Base-by-base conservation (phyloP, 2,329 filamentous ascomycete genomes). In the Penicillium occitanis region DNA sequence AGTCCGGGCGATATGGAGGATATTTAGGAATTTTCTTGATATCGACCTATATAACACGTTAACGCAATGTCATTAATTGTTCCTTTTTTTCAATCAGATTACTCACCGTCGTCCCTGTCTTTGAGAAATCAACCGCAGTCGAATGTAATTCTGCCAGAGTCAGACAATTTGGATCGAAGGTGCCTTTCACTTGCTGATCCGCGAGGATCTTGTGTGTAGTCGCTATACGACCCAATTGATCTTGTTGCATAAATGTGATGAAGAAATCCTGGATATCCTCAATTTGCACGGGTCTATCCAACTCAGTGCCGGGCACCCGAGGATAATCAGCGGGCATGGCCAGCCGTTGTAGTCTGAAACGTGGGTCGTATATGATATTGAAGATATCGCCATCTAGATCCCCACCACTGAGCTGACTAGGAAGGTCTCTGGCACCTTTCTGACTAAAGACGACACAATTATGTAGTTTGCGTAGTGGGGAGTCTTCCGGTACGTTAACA, bases 321-420 rank as follows among this genome's bases (percentile, higher is more conserved):
- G 87, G 84, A 70, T 96, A 96, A 68, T 92, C 87, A 0, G 92
- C 91, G 0, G 92, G 86, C 0, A 2, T 0, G n/a, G 82, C 86
- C 0, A 78, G 80, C 0, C 66, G 71, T 4, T 72, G 74, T 0
- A 85, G 82, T 1, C 84, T 75, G 0, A 88, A 81, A 0, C 75
- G 73, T 0, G 76, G 70, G 70, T 96, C 91, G 83, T 86, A 95
- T 58, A 96, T 91, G 60, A 96, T 79, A 69, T 92, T 90, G 76
- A 91, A 96, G 0, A 91, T 79, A 74, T 97, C 93, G 0, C 92
- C 92, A 69, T 95, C 92, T 0, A 96, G 83, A 74, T 96, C 92
- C 0, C 92, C 92, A 1, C 92, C 92, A 63, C 90, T 90, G 0
- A 96, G 81, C 75, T 90, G 85, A 68, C 91, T 94, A 0, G 92